Evolutionary conservation across 1,284 basidiomycete genomes (phyloP), one percentile per base, ranked within the genome.

Genomic region (Sporisorium exsertum): DNA sequence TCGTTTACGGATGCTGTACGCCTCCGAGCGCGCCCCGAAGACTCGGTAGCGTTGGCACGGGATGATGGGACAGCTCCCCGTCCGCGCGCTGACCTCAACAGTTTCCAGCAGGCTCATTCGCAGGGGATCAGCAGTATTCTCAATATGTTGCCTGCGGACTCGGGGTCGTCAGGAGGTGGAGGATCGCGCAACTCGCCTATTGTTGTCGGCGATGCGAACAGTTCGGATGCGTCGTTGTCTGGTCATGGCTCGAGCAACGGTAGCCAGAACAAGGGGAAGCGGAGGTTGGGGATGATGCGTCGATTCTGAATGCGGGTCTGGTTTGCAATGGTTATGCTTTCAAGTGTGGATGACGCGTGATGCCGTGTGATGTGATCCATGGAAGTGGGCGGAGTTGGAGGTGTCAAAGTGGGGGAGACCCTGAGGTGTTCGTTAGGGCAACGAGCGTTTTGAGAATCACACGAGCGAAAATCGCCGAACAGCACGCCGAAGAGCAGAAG

Each of bases 21-120:
- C 0, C 70, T 76, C 10, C 45, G 64, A 42, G 72, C 72, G 10
- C 56, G 69, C 27, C 66, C 64, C 5, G 66, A 70, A 59, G 77
- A 69, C 45, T 70, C 72, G 32, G 76, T 59, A 3, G 62, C 50
- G 7, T 20, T 69, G 20, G 69, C 60, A 15, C 24, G 65, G 2
- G 51, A 18, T 10, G 69, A 76, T 9, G 67, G 66, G 6, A 68
- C 68, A 4, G 72, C 64, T 12, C 70, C 69, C 0, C 46, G 73
- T 13, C 73, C 67, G 1, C 50, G 66, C 18, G 78, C 78, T 1
- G 75, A 74, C 29, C 60, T 79, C 32, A 71, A 56, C 47, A 77
- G 74, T 47, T 79, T 79, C 35, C 74, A 77, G 26, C 65, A 77
- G 49, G 70, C 65, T 33, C 69, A 77, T 51, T 58, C 62, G 9